A percentile compares a stretch with the other conserved stretches of the same genome.
Evolutionary conservation across 2,329 filamentous ascomycete species (phyloP).

Genomic region (Grosmannia huntii): DNA sequence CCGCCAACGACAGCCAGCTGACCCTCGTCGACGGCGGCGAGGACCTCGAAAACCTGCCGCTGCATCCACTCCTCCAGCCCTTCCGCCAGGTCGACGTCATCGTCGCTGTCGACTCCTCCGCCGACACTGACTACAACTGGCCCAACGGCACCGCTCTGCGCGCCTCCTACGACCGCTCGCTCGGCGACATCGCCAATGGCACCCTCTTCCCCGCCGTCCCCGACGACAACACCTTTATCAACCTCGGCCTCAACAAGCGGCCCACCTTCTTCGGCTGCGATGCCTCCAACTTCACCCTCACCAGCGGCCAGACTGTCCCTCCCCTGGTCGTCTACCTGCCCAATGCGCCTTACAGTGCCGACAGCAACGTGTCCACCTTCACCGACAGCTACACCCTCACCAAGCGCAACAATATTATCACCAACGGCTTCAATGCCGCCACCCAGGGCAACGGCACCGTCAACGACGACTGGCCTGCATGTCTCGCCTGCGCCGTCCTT

Average conservation of each 20-base stretch:
- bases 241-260: constrained; percentile 43
- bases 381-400: constrained; percentile 47
- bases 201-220: constrained; percentile 48
- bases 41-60: constrained; percentile 36
- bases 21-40: constrained; percentile 37
- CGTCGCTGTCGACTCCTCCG: constrained; percentile 51
- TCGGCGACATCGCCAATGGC: constrained; percentile 33
- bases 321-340: constrained; percentile 54
- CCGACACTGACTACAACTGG: constrained; percentile 44
- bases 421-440: constrained; percentile 73
- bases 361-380: constrained; percentile 73
- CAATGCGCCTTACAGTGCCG: constrained; percentile 65
- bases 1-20: constrained; percentile 23
- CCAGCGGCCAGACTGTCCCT: constrained; percentile 10
- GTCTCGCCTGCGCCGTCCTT: constrained; percentile 79
- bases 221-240: constrained; percentile 39
- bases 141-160: constrained; percentile 48
- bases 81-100: constrained; percentile 46
- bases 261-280: constrained; percentile 54
- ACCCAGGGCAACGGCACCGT: constrained; percentile 72
- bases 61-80: constrained; percentile 37
- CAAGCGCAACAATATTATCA: constrained; percentile 67
- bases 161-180: constrained; percentile 43
- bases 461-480: constrained; percentile 64
- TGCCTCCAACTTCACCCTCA: constrained; percentile 19